Conservation (phyloP, 1,139 yeast genomes). For the Yamadazyma conglobata region DNA sequence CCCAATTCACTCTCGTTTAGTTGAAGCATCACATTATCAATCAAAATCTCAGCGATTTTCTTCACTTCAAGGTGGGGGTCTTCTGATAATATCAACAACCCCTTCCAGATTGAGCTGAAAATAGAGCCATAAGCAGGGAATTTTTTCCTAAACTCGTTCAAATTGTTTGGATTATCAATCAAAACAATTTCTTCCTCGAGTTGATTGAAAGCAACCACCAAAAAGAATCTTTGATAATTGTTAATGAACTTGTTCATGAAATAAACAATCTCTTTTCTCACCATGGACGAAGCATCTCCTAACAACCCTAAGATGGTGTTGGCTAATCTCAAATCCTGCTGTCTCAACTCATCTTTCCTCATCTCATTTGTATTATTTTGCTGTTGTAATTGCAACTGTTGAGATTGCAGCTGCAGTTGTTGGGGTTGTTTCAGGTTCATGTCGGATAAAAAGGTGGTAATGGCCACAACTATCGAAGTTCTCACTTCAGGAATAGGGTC, state of each 20-base stretch:
- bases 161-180: constrained; percentile 55
- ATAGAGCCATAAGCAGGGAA: constrained; percentile 83
- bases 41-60: constrained; percentile 66
- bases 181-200: constrained; percentile 75
- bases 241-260: constrained; percentile 73
- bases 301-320: constrained; percentile 46
- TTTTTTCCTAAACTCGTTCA: constrained; percentile 57
- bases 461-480: constrained; percentile 74
- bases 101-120: constrained; percentile 87
- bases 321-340: constrained; percentile 53
- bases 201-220: constrained; percentile 86
- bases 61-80: constrained; percentile 89
- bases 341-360: constrained; percentile 45
- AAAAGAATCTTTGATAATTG: constrained; percentile 68
- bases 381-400: constrained; percentile 22
- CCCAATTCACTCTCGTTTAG: constrained; percentile 68
- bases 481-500: constrained; percentile 97
- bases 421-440: constrained; percentile 20
- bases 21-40: constrained; percentile 68
- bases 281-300: constrained; percentile 88
- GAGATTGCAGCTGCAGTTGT: constrained; percentile 16
- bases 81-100: constrained; percentile 72
- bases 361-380: constrained; percentile 20
- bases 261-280: constrained; percentile 77
- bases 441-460: constrained; percentile 66